Percentiles rank a stretch among this genome's conserved stretches.
phyloP scores from a whole-genome alignment of 2,329 filamentous ascomycete genomes.

The Lachnellula subtilissima region DNA sequence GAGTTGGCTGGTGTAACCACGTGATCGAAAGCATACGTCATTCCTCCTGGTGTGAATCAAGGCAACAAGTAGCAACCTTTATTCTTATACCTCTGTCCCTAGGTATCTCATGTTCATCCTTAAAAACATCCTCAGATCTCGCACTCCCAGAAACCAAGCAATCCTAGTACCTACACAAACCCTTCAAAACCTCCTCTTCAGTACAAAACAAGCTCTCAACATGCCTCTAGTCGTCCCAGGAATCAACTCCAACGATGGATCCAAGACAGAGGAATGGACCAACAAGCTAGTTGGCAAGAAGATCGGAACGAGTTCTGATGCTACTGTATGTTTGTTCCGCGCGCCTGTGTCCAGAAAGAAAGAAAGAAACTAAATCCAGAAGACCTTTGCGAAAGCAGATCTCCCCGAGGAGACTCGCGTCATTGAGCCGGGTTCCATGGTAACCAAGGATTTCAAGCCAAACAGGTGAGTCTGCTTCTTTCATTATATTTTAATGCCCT shows the following conservation, averaged over 20 bases:
- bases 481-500: neutral
- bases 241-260: constrained; percentile 39
- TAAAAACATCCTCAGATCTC: neutral
- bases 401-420: constrained; percentile 53
- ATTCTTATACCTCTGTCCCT: too few species aligned
- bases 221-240: constrained; percentile 64
- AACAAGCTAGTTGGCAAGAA: constrained; percentile 62
- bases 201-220: constrained; percentile 30
- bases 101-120: neutral
- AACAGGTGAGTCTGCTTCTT: constrained; percentile 23
- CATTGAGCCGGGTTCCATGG: constrained; percentile 51
- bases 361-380: constrained; percentile 3
- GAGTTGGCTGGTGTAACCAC: neutral
- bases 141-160: neutral
- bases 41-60: neutral
- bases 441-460: constrained; percentile 51
- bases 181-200: constrained; percentile 12
- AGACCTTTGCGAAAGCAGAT: constrained; percentile 58
- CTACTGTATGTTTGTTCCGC: constrained; percentile 43
- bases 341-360: neutral
- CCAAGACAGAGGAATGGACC: constrained; percentile 52
- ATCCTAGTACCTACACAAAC: constrained; percentile 1
- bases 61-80: neutral
- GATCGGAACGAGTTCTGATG: constrained; percentile 47
- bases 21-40: constrained; percentile 1